Base-by-base conservation (phyloP, 192 early-diverging fungal species). In the Coemansia reversa region DNA sequence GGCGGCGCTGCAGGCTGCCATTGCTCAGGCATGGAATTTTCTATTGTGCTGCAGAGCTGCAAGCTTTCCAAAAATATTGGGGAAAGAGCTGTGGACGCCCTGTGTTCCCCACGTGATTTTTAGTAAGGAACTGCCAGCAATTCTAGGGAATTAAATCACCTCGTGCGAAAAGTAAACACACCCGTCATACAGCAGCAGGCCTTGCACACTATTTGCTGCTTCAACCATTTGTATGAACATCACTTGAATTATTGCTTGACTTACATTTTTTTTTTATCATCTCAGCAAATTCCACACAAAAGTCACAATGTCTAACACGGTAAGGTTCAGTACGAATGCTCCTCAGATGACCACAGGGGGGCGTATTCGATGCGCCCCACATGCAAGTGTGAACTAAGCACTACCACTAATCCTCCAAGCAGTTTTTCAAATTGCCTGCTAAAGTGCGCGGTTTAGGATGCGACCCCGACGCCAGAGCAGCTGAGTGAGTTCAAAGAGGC, bases 401-500 rank as follows among this genome's bases (percentile, higher is more conserved):
- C 42, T n/a, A 6, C 18, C 42, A 33, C 58, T 49, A 47, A 47
- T 23, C 24, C 16, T 25, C 47, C 47, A 5, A 14, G 16, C 39
- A 16, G 39, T 45, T 45, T 9, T 16, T 45, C 16, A 16, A 16
- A 14, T 45, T 45, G 39, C 16, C 14, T 45, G 39, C 39, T 16
- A 45, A 45, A 11, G 12, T 45, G 39, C 39, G 39, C 39, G 14
- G 39, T 45, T 35, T 45, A 45, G 39, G 39, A 45, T 45, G 39
- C 39, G 14, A 76, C 60, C 8, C 69, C 74, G 42, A 69, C 69
- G n/a, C 30, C 55, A 18, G 73, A 81, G 66, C 79, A 81, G 63
- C 66, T 81, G 49, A 71, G 58, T 58, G 90, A 90, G 62, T 93
- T 86, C 83, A 87, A 88, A 79, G 89, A 91, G 69, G 88, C 87